phyloP scores from a whole-genome alignment of 305 asterid genomes.

The Fraxinus floribunda region DNA sequence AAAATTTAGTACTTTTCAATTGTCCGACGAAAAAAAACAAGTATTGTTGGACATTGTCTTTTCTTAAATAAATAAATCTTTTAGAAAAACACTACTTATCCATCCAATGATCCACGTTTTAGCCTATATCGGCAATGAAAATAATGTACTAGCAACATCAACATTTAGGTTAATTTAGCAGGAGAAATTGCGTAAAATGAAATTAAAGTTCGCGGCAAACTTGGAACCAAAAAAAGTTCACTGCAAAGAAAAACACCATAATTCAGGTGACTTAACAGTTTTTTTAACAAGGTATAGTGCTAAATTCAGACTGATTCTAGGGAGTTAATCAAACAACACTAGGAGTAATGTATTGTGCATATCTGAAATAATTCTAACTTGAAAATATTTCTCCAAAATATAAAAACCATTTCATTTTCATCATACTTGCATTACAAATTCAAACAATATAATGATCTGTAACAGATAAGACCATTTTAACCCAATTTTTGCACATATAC shows the following conservation, averaged over 20 bases:
- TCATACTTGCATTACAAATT: constrained; percentile 10
- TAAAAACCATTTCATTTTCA: constrained; percentile 9
- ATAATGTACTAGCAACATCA: background rate
- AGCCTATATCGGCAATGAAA: background rate
- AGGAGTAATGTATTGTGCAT: background rate
- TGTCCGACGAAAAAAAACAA: no score
- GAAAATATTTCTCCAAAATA: background rate
- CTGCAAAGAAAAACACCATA: background rate
- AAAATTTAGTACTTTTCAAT: no score
- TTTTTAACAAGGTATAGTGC: background rate
- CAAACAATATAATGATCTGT: constrained; percentile 3
- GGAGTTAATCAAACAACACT: background rate
- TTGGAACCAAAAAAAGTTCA: background rate
- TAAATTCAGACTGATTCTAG: background rate
- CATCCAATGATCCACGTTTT: background rate
- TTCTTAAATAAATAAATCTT: no score
- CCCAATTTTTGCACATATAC: background rate
- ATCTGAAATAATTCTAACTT: background rate
- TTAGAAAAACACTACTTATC: background rate
- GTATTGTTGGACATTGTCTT: no score
- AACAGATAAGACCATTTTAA: background rate
- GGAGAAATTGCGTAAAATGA: no score
- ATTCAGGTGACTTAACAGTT: background rate
- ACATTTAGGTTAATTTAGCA: no score
- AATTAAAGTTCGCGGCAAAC: no score